Evolutionary conservation across 2,329 filamentous ascomycete genomes (phyloP).

Genomic region (Fusarium staphyleae): DNA sequence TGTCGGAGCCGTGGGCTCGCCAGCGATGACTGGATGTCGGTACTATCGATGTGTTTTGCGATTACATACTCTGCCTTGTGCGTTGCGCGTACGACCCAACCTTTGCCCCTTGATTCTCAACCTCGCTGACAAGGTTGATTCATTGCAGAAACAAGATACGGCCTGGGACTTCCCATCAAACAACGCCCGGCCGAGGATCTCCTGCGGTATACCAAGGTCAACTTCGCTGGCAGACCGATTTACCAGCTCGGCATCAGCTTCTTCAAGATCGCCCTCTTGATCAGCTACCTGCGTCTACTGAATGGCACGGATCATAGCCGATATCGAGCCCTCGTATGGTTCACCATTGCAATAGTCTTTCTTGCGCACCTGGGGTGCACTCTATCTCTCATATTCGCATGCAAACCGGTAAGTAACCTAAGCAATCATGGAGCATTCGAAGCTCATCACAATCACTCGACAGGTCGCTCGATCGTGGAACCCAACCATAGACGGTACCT

Average conservation of each 20-base stretch:
- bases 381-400: conserved; percentile 58
- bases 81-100: conserved; percentile 54
- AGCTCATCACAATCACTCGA: background rate
- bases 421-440: background rate
- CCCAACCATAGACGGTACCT: conserved; percentile 49
- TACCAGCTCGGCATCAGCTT: conserved; percentile 63
- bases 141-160: conserved; percentile 58
- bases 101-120: too few relatives aligned
- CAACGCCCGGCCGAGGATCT: conserved; percentile 54
- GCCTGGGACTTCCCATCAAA: conserved; percentile 56
- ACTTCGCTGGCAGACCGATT: conserved; percentile 61
- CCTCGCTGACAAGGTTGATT: background rate
- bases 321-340: conserved; percentile 56
- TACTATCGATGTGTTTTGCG: conserved; percentile 53
- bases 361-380: conserved; percentile 57
- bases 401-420: conserved; percentile 51
- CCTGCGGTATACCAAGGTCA: conserved; percentile 55
- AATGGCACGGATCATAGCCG: conserved; percentile 54
- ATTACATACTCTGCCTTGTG: conserved; percentile 58
- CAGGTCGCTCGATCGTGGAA: conserved; percentile 56
- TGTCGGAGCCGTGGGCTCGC: conserved; percentile 53
- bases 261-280: conserved; percentile 62
- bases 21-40: conserved; percentile 55
- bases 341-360: conserved; percentile 52
- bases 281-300: conserved; percentile 60